Evolutionary conservation across 1,284 basidiomycete genomes (phyloP).

Genomic region (Leccinum cinnamomeum): DNA sequence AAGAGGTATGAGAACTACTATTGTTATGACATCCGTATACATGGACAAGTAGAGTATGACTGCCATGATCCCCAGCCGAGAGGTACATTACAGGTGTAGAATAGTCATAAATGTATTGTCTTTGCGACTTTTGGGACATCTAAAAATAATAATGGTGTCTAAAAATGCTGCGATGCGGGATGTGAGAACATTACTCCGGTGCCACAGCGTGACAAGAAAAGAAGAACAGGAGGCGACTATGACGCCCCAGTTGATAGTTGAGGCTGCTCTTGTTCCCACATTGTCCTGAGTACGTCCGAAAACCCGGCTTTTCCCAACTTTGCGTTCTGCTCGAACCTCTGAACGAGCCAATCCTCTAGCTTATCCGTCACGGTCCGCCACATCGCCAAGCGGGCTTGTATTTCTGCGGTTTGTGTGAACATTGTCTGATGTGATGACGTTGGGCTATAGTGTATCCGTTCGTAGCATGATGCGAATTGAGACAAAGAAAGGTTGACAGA

Average conservation of each 20-base stretch:
- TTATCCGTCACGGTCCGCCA: constrained; percentile 79
- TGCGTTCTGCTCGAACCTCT: constrained; percentile 88
- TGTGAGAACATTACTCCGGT: constrained; percentile 7
- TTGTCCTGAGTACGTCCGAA: constrained; percentile 75
- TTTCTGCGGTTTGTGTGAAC: constrained; percentile 82
- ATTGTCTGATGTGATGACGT: constrained; percentile 57
- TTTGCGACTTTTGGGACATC: constrained; percentile 26
- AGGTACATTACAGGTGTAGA: constrained; percentile 26
- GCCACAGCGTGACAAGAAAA: constrained; percentile 4
- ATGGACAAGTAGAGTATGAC: not conserved
- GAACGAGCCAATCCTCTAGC: constrained; percentile 79
- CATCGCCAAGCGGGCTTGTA: constrained; percentile 74
- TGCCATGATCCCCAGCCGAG: constrained; percentile 3
- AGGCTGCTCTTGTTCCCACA: constrained; percentile 63
- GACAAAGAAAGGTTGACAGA: constrained; percentile 90
- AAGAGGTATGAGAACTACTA: constrained; percentile 36
- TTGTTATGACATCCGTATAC: not conserved
- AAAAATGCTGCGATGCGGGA: constrained; percentile 17
- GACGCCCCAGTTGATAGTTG: constrained; percentile 30
- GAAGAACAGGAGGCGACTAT: constrained; percentile 10
- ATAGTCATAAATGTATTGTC: constrained; percentile 35
- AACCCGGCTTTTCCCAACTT: constrained; percentile 84
- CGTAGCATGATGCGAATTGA: constrained; percentile 86
- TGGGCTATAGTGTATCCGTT: constrained; percentile 86
- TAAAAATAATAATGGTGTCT: constrained; percentile 21